These are phyloP conservation scores for Cicer pinnatifidum DNA, from an alignment of 306 rosid genomes.

Conservation along the genomic window DNA sequence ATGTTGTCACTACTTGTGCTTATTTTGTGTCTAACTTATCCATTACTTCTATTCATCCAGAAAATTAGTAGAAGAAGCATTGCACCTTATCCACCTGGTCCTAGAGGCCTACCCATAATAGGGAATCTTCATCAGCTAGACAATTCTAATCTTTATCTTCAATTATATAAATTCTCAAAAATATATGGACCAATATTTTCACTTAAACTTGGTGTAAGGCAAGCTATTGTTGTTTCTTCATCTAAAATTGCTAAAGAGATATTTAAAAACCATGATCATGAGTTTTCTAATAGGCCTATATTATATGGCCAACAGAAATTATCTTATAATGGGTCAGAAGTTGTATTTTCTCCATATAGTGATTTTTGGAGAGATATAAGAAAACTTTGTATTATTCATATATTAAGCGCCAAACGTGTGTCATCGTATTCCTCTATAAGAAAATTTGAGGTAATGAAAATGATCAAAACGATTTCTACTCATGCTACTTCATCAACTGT, in stretches of 20 bases:
- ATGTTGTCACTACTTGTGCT: neutral
- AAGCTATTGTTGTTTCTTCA: conserved; percentile 42
- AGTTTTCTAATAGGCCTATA: conserved; percentile 42
- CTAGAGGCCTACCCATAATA: conserved; percentile 54
- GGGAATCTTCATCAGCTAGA: conserved; percentile 59
- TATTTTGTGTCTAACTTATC: conserved; percentile 8
- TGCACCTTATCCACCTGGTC: conserved; percentile 46
- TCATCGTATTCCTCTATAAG: neutral
- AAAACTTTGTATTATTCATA: conserved; percentile 45
- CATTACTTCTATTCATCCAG: neutral
- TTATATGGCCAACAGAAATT: conserved; percentile 37
- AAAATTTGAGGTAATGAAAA: conserved; percentile 12
- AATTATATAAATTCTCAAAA: conserved; percentile 44
- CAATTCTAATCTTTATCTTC: conserved; percentile 30
- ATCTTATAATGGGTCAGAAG: conserved; percentile 50
- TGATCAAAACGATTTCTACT: neutral
- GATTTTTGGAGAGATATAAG: conserved; percentile 55
- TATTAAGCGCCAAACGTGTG: conserved; percentile 46
- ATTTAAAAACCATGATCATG: conserved; percentile 37
- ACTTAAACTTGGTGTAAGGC: conserved; percentile 46
- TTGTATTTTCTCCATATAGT: conserved; percentile 42
- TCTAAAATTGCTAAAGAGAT: conserved; percentile 35
- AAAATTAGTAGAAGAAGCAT: neutral
- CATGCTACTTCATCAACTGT: conserved; percentile 6
- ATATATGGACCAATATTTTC: conserved; percentile 52